Percentiles rank a stretch among this genome's conserved stretches.
These are phyloP conservation scores for Backusella westeae DNA, from an alignment of 192 early-diverging fungal species.

Conservation along the genomic window DNA sequence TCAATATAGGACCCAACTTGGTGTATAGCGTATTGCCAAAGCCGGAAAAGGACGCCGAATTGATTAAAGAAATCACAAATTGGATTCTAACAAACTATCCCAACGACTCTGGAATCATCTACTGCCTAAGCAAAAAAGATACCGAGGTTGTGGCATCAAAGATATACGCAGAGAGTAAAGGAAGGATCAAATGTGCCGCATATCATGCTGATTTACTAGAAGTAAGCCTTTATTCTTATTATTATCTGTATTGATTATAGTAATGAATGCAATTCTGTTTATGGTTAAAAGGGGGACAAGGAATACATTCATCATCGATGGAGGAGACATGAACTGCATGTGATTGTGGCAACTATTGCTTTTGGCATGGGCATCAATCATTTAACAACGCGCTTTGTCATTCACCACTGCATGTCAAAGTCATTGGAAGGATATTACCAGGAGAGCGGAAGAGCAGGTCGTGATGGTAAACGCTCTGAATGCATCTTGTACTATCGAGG, in stretches of 20 bases:
- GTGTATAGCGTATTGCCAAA: conserved; percentile 59
- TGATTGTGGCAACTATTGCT: conserved; percentile 73
- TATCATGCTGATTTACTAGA: conserved; percentile 70
- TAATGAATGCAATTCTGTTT: background rate
- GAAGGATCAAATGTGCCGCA: conserved; percentile 46
- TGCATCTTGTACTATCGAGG: conserved; percentile 68
- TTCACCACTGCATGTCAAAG: conserved; percentile 70
- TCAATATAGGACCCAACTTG: conserved; percentile 47
- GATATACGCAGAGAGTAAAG: conserved; percentile 45
- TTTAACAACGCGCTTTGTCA: conserved; percentile 65
- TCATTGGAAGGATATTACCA: conserved; percentile 78
- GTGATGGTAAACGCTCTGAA: conserved; percentile 63
- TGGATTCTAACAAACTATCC: conserved; percentile 57
- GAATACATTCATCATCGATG: conserved; percentile 77
- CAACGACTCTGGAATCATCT: conserved; percentile 60
- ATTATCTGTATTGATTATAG: background rate
- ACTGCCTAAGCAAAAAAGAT: conserved; percentile 65
- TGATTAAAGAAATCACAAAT: conserved; percentile 46
- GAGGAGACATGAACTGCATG: conserved; percentile 66
- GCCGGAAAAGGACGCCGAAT: conserved; percentile 33
- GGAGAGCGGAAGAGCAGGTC: conserved; percentile 70
- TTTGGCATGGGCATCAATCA: conserved; percentile 80
- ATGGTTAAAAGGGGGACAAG: conserved; percentile 63
- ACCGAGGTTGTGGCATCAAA: conserved; percentile 51
- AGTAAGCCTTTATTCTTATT: conserved; percentile 6